Evolutionary conservation across 805 yeast genomes (phyloP).

Genomic region (Sugiyamaella lignohabitans): DNA sequence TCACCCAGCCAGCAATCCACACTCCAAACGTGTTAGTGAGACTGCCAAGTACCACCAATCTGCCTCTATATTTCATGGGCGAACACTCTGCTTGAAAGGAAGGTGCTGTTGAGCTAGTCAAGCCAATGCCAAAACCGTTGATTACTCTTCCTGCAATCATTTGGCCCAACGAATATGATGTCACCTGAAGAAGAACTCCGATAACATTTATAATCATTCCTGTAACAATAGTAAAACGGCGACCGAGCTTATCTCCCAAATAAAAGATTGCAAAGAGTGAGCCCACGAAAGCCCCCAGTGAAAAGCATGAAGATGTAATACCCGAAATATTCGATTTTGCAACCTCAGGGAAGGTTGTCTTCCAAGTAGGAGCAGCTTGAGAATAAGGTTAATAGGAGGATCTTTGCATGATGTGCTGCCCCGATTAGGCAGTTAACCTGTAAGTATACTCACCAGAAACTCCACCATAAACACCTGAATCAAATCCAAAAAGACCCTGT

Average conservation of each 20-base stretch:
- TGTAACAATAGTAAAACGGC: conserved; percentile 51
- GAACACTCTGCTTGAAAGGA: conserved; percentile 76
- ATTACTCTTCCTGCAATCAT: conserved; percentile 55
- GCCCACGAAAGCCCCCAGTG: conserved; percentile 6
- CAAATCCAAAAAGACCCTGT: conserved; percentile 11
- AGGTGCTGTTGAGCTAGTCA: conserved; percentile 74
- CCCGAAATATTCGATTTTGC: conserved; percentile 9
- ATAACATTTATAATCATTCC: conserved; percentile 52
- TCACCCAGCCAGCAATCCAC: conserved; percentile 11
- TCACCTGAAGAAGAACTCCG: conserved; percentile 43
- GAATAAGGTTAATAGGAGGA: background rate
- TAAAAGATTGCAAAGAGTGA: conserved; percentile 17
- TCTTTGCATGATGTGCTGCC: no score
- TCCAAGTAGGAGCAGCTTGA: conserved; percentile 6
- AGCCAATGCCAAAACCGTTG: conserved; percentile 51
- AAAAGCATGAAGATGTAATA: conserved; percentile 12
- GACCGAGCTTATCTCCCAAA: conserved; percentile 53
- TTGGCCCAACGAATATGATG: conserved; percentile 23
- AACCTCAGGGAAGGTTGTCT: conserved; percentile 7
- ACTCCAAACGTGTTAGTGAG: conserved; percentile 7
- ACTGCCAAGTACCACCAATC: conserved; percentile 25
- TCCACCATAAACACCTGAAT: conserved; percentile 11
- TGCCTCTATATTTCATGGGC: conserved; percentile 58
- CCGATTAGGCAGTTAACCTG: no score
- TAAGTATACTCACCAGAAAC: conserved; percentile 3